Conservation (phyloP, 176 grass and related monocot species). For the maize (Zea mays) region DNA sequence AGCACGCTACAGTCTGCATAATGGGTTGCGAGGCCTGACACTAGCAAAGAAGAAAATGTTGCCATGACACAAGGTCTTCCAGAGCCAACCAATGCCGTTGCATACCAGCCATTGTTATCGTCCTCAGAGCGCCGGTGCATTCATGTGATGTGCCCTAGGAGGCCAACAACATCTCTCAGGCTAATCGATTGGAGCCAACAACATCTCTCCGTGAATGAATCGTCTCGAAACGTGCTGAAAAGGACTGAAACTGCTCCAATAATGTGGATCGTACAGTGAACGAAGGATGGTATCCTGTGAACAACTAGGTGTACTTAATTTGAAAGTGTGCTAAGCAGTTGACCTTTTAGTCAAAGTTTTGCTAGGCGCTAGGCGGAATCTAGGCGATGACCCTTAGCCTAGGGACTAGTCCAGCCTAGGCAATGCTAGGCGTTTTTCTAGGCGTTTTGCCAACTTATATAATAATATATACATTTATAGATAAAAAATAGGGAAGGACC, state of each 20-base stretch:
- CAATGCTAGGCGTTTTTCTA: no score
- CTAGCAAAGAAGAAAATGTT: background rate
- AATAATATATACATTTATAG: no score
- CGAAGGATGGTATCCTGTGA: background rate
- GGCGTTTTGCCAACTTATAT: no score
- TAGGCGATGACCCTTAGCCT: no score
- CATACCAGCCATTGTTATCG: background rate
- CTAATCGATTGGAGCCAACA: background rate
- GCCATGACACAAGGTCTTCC: background rate
- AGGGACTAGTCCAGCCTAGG: no score
- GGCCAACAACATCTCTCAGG: slow-evolving; percentile 6
- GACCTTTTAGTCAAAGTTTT: no score
- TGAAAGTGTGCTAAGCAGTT: no score
- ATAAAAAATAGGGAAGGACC: no score
- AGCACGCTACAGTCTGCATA: background rate
- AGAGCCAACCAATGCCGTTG: background rate
- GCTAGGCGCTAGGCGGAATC: no score
- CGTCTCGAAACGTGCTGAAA: background rate
- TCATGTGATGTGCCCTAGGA: slow-evolving; percentile 9
- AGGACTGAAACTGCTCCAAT: background rate
- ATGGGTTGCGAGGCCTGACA: slow-evolving; percentile 6
- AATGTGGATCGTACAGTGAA: background rate
- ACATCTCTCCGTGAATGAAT: background rate
- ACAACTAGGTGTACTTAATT: background rate
- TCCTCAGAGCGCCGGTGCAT: background rate